Conservation (phyloP, 345 rosid species). For the Lepidium didymum region DNA sequence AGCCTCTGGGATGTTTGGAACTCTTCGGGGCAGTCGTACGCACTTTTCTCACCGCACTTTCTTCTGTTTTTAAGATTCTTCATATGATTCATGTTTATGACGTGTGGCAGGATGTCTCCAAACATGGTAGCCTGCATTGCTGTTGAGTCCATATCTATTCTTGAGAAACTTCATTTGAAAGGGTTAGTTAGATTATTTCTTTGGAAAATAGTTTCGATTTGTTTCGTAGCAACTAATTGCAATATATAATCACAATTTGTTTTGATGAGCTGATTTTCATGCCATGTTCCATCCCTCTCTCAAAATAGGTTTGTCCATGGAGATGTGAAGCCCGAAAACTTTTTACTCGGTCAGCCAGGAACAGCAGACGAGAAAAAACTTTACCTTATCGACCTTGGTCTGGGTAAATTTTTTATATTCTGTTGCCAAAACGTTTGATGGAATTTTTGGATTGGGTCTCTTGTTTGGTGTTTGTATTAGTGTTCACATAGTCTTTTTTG, state of each 20-base stretch:
- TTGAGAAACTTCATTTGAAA: conserved; percentile 78
- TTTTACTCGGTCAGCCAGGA: conserved; percentile 87
- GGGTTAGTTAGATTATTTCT: conserved; percentile 42
- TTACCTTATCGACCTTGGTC: conserved; percentile 86
- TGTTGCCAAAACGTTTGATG: background rate
- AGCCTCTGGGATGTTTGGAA: conserved; percentile 99
- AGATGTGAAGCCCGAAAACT: conserved; percentile 94
- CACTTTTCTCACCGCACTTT: background rate
- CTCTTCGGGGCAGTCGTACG: conserved; percentile 73
- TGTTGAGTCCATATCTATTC: conserved; percentile 87
- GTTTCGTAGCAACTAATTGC: background rate
- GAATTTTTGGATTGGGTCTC: background rate
- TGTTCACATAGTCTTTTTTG: conserved; percentile 2
- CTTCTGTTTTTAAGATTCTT: background rate
- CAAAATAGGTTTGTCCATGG: conserved; percentile 67
- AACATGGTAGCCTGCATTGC: conserved; percentile 93
- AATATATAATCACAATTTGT: background rate
- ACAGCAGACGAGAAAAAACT: conserved; percentile 75
- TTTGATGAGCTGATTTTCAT: background rate
- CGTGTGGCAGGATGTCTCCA: conserved; percentile 62
- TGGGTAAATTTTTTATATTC: conserved; percentile 41
- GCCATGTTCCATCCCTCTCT: background rate
- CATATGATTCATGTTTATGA: background rate
- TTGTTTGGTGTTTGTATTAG: background rate
- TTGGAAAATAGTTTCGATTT: background rate